Evolutionary conservation across 2,329 filamentous ascomycete species (phyloP).

Genomic region (Sarocladium strictum): DNA sequence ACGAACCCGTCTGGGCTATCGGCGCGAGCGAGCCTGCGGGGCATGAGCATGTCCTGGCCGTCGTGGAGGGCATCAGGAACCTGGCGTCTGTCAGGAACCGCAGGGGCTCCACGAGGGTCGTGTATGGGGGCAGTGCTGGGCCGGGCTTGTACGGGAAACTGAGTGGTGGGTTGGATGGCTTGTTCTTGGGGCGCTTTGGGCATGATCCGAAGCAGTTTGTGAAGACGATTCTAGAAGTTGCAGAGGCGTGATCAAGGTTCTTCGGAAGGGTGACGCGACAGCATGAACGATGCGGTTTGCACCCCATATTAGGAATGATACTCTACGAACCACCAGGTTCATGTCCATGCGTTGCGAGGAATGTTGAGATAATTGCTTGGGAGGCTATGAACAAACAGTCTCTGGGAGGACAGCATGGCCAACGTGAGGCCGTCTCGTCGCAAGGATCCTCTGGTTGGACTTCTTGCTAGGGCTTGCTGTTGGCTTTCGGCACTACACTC

Average conservation of each 20-base stretch:
- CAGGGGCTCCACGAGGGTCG: slow-evolving; percentile 56
- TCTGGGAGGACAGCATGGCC: too few relatives aligned
- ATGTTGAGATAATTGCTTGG: too few relatives aligned
- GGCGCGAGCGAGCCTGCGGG: slow-evolving; percentile 66
- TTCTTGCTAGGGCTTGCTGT: too few relatives aligned
- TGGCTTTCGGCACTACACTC: too few relatives aligned
- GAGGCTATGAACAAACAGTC: too few relatives aligned
- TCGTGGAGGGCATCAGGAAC: slow-evolving; percentile 57
- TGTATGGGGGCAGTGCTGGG: slow-evolving; percentile 81
- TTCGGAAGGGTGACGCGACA: too few relatives aligned
- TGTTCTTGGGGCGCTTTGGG: slow-evolving; percentile 77
- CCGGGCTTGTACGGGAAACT: slow-evolving; percentile 68
- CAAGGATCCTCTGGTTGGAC: too few relatives aligned
- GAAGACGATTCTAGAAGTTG: slow-evolving; percentile 67
- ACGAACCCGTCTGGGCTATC: slow-evolving; percentile 88
- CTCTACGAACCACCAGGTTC: too few relatives aligned
- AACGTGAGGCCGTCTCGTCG: too few relatives aligned
- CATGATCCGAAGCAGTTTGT: slow-evolving; percentile 69
- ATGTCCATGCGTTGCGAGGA: too few relatives aligned
- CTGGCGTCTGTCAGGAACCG: slow-evolving; percentile 45
- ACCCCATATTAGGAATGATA: too few relatives aligned
- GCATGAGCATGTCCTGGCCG: slow-evolving; percentile 65
- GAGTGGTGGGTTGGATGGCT: slow-evolving; percentile 59
- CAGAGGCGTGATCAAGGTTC: slow-evolving; percentile 19
- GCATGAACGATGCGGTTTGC: too few relatives aligned